Percentiles rank a stretch among this genome's conserved stretches.
Evolutionary conservation across 192 early-diverging fungal genomes (phyloP).

Genomic region (Rhizophagus prolifer): DNA sequence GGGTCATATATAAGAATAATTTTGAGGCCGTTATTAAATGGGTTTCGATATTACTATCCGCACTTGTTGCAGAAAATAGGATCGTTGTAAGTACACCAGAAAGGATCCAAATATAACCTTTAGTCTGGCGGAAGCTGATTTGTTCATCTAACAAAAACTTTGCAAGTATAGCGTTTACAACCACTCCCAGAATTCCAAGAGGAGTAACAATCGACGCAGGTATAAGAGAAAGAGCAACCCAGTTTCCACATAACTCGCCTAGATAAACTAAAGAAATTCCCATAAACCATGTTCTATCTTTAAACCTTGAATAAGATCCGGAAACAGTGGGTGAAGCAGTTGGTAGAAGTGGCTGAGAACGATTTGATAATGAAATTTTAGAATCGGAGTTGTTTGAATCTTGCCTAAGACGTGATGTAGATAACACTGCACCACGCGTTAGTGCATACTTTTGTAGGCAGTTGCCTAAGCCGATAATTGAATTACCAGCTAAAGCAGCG

Average conservation of each 20-base stretch:
- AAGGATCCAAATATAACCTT: constrained; percentile 27
- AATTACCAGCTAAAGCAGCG: constrained; percentile 33
- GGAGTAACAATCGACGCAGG: constrained; percentile 33
- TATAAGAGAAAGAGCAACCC: constrained; percentile 32
- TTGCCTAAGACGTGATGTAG: neutral
- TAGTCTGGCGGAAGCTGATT: constrained; percentile 6
- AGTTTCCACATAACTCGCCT: constrained; percentile 33
- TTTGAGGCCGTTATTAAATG: neutral
- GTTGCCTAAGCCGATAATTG: constrained; percentile 35
- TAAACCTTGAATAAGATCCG: constrained; percentile 29
- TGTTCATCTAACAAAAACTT: constrained; percentile 27
- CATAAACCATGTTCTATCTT: constrained; percentile 28
- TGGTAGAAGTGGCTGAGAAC: constrained; percentile 8
- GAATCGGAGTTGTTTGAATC: neutral
- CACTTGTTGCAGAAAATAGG: neutral
- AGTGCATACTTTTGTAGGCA: constrained; percentile 35
- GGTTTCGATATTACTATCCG: neutral
- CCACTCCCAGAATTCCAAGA: constrained; percentile 35
- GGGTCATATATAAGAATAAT: neutral
- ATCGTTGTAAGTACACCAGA: neutral
- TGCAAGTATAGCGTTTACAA: constrained; percentile 32
- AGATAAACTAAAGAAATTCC: constrained; percentile 28
- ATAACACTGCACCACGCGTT: neutral
- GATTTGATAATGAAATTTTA: neutral
- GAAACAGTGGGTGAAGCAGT: neutral